Base-by-base conservation (phyloP, 2,329 filamentous ascomycete species). In the Ceratocystis smalleyi region DNA sequence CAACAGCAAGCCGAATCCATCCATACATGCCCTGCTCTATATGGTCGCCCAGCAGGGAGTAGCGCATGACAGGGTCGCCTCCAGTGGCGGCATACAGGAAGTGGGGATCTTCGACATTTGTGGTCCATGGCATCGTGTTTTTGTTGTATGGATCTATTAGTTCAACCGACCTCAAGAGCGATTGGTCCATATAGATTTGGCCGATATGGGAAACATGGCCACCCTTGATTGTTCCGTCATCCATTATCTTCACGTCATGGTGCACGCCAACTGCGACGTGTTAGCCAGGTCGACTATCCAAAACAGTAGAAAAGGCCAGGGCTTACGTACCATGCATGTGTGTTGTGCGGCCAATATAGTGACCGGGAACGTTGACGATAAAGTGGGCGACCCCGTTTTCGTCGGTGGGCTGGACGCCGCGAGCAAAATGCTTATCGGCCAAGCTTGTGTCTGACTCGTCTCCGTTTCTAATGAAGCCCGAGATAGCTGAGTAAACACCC, bases 121-220 rank as follows among this genome's bases (percentile, higher is more conserved):
- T 73, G 2, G 78, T 83, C 40, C 79, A 64, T 0, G 71, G 68
- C 68, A 78, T 76, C 0, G 72, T 75, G 71, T 81, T 82, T 64
- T 70, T 71, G 49, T 68, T 71, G 71, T 82, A 81, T 0, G 82
- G 81, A 1, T 72, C 69, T 0, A 74, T 73, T 19, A 72, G 69
- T 66, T 83, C 80, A 59, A 85, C 81, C 24, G 74, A 70, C 3
- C 72, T 67, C 66, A 83, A 77, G 43, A 86, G 77, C 63, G 77
- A 75, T 69, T 85, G 79, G 71, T 85, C 81, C 70, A 84, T 82
- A 74, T 83, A 86, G 64, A 83, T 72, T 71, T 87, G 83, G n/a
- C 83, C 83, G 35, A 86, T 78, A 71, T 86, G 82, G 7, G 81
- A 79, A 63, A 81, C 77, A 43, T 73, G 73, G 54, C 71, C 71